Base-by-base conservation (phyloP, 106 monocot genomes). In the Platanthera zijinensis region DNA sequence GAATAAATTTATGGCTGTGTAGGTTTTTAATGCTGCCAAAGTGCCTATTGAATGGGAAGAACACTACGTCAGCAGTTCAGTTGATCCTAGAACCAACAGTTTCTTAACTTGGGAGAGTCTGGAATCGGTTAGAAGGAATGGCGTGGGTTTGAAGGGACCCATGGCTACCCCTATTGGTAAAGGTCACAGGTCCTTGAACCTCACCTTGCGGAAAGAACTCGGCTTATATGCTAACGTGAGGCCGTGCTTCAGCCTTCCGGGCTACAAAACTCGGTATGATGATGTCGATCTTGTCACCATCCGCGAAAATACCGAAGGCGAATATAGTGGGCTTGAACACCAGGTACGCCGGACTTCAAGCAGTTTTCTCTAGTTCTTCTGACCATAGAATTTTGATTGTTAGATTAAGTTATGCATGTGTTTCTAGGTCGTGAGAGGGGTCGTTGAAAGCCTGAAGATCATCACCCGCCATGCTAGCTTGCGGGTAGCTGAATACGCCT, bases 131-230 rank as follows among this genome's bases (percentile, higher is more conserved):
- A 84, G 89, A 32, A 87, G 72, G 81, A 93, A 96, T 84, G 76
- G 81, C 48, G 90, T 96, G 9, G 92, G 92, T n/a, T 79, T 96
- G 78, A 96, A 96, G 66, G 95, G 95, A 5, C 95, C 95, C 56
- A 96, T 96, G 96, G 92, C 95, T 76, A 96, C 92, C 39, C 96
- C 96, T 74, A 90, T 96, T 87, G 96, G 96, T 52, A 96, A 96
- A 61, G 96, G 96, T n/a, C 92, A 92, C 62, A 84, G 92, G 57
- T 96, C 96, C 17, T 80, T 96, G 74, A 96, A 96, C 52, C 87
- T 92, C 73, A 96, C 95, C 11, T 56, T 96, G 25, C 84, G 95
- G 79, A 96, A 92, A 78, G 95, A 95, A 76, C 83, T 95, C 69
- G 92, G 95, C 69, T 80, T 95, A 11, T 95, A 83, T 84, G 92